Evolutionary conservation across 2,329 filamentous ascomycete species (phyloP), one percentile per base, ranked within the genome.

Genomic region (Anisogramma anomala): DNA sequence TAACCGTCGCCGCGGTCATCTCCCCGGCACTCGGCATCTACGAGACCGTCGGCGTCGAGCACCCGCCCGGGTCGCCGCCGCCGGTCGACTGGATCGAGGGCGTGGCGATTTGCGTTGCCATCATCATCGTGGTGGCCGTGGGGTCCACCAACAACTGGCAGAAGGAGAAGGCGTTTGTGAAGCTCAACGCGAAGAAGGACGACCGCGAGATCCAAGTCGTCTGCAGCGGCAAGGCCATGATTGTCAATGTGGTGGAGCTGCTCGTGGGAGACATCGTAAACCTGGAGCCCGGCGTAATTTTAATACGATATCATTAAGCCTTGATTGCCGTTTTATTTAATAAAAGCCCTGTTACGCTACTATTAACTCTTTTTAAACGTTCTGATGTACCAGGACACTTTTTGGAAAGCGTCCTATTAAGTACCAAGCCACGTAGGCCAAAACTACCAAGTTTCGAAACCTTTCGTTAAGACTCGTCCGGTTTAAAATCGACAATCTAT

Each of bases 21-120:
- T 85, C 80, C 0, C 60, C 85, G 6, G 77, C 75, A 7, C 64
- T 86, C 9, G 81, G 82, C 8, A 62, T 86, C 2, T 86, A 85
- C 51, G 72, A 82, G 55, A 74, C 76, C 0, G 66, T 79, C 11
- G 69, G 69, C 15, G 51, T 65, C 46, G 41, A 64, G 35, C 63
- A 65, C 34, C 50, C 52, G 2, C 60, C 62, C 3, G 64, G 60
- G 3, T 55, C 60, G 1, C 63, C 64, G 43, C 45, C 41, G 9
- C n/a, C 58, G 50, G 68, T 74, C 14, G 74, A 77, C 51, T 82
- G 71, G 75, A 66, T 79, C 9, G 75, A 79, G 55, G 74, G 74
- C 5, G 71, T 79, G 40, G 74, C 74, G 25, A 79, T 79, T 42
- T 68, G 68, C 39, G 67, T 74, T 23, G 74, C 75, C 18, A 77